phyloP scores from a whole-genome alignment of 257 asterid species.

The Jacaranda copaia region DNA sequence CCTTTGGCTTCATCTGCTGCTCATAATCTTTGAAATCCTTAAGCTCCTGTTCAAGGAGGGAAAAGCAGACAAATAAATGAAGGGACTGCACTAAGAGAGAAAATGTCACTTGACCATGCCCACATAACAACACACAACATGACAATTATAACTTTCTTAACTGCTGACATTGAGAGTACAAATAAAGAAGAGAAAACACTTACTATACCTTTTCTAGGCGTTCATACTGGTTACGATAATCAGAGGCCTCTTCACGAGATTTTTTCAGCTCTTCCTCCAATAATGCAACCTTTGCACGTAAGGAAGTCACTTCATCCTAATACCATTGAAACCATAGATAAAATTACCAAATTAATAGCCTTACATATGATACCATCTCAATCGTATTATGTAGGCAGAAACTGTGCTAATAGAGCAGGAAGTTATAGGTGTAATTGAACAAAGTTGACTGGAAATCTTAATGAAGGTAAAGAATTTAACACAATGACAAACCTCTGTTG shows the following conservation, averaged over 20 bases:
- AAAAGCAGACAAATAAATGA: conserved; percentile 29
- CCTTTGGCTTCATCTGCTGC: conserved; percentile 93
- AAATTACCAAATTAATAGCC: conserved; percentile 29
- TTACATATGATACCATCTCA: conserved; percentile 15
- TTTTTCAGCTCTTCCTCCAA: conserved; percentile 80
- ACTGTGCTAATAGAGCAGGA: neutral
- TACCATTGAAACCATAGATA: conserved; percentile 27
- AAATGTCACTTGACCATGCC: conserved; percentile 7
- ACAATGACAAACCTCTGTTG: conserved; percentile 61
- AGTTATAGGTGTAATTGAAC: neutral
- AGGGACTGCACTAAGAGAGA: conserved; percentile 27
- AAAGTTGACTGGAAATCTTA: conserved; percentile 18
- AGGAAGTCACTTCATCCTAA: conserved; percentile 72
- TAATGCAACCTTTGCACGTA: conserved; percentile 70
- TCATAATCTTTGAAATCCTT: conserved; percentile 83
- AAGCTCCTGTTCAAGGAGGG: conserved; percentile 71
- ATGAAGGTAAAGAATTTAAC: conserved; percentile 24
- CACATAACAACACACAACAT: conserved; percentile 1
- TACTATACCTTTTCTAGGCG: conserved; percentile 70
- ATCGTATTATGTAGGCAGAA: neutral
- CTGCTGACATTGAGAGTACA: conserved; percentile 31
- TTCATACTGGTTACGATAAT: conserved; percentile 60
- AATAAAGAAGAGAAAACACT: conserved; percentile 25
- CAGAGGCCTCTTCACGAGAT: conserved; percentile 60
- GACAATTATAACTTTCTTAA: conserved; percentile 21